Evolutionary conservation across 331 rosid genomes (phyloP).

Genomic region (Malus hybrid): DNA sequence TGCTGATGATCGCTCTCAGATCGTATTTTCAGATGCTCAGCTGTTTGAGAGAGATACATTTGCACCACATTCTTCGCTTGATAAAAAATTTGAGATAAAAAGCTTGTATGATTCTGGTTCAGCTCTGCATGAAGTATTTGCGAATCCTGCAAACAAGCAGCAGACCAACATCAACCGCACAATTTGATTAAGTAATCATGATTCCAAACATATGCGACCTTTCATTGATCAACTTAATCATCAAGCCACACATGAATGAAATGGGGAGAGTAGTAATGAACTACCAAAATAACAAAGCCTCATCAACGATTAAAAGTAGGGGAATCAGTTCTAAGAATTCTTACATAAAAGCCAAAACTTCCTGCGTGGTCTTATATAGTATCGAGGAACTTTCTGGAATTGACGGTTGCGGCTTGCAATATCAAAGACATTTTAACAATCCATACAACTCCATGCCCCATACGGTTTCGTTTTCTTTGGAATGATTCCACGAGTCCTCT

Average conservation of each 20-base stretch:
- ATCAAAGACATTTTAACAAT: neutral
- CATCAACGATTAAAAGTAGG: neutral
- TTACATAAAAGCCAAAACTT: neutral
- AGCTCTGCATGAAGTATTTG: slow-evolving; percentile 17
- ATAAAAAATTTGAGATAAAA: neutral
- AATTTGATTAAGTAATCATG: neutral
- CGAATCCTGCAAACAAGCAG: slow-evolving; percentile 35
- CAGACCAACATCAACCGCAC: neutral
- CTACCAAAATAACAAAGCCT: neutral
- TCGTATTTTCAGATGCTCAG: neutral
- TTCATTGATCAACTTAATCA: neutral
- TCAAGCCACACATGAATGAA: neutral
- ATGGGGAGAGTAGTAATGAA: neutral
- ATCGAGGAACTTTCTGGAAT: neutral
- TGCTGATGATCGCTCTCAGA: neutral
- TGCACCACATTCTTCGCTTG: neutral
- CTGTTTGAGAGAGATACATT: neutral
- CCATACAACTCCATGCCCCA: neutral
- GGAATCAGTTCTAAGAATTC: neutral
- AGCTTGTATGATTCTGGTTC: neutral
- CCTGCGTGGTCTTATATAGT: neutral
- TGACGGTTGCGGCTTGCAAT: neutral
- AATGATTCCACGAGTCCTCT: neutral
- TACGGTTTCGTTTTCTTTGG: neutral
- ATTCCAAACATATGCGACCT: neutral